Evolutionary conservation across 1,284 basidiomycete genomes (phyloP).

Genomic region (Apiotrichum siamense): DNA sequence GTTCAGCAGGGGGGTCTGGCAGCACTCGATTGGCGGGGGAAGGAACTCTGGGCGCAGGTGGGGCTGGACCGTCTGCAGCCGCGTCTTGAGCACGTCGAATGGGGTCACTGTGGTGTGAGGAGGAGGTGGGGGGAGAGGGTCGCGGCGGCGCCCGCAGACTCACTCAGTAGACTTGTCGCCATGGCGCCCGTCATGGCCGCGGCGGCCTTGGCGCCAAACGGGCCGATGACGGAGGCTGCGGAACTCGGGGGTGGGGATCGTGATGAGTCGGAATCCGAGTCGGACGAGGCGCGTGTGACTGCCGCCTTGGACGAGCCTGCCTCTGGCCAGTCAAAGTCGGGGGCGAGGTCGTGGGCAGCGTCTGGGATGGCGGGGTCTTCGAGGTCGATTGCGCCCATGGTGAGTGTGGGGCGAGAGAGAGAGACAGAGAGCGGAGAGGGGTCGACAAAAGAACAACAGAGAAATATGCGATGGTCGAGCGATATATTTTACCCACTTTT

Average conservation of each 20-base stretch:
- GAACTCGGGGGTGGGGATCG: not conserved
- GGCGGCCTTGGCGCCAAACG: conserved; percentile 42
- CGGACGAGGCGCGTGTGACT: no score
- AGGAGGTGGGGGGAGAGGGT: not conserved
- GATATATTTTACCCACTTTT: no score
- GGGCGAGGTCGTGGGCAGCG: conserved; percentile 3
- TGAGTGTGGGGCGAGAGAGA: not conserved
- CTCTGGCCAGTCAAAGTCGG: conserved; percentile 34
- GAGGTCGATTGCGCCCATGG: conserved; percentile 6
- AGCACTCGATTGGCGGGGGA: conserved; percentile 28
- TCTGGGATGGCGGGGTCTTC: conserved; percentile 10
- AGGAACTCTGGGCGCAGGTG: conserved; percentile 15
- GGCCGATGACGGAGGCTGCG: conserved; percentile 9
- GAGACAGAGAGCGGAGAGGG: not conserved
- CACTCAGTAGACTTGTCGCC: conserved; percentile 44
- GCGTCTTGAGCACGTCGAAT: conserved; percentile 49
- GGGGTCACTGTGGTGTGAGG: conserved; percentile 43
- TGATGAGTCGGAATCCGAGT: no score
- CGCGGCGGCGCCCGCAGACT: conserved; percentile 13
- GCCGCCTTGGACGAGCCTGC: conserved; percentile 24
- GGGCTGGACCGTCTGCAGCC: conserved; percentile 46
- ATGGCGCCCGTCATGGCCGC: conserved; percentile 48
- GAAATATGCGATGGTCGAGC: not conserved
- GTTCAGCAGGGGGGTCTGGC: conserved; percentile 33
- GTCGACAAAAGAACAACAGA: not conserved